Evolutionary conservation across 257 asterid genomes (phyloP).

Genomic region (Solanum virginianum): DNA sequence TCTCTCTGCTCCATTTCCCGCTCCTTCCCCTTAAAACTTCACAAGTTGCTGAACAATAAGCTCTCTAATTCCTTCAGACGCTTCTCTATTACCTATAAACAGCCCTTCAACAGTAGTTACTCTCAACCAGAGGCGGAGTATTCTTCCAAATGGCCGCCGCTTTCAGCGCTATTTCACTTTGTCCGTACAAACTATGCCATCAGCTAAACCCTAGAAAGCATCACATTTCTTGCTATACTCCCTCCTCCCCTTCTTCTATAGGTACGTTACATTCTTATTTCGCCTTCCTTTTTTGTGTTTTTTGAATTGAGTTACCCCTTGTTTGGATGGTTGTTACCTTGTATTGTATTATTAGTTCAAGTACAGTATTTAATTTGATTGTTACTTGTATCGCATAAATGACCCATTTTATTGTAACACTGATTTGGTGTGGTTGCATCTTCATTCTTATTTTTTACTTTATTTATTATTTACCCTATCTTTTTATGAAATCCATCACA

Average conservation of each 20-base stretch:
- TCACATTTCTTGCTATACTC: constrained; percentile 3
- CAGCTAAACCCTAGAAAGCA: neutral
- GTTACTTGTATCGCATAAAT: no score
- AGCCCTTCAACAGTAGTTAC: neutral
- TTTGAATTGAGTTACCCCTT: neutral
- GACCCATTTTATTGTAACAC: no score
- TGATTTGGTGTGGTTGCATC: no score
- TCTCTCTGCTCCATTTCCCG: neutral
- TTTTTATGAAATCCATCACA: no score
- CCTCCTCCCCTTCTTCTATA: neutral
- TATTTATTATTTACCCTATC: no score
- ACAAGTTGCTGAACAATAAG: neutral
- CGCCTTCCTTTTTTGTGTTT: neutral
- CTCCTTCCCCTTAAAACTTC: neutral
- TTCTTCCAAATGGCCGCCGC: neutral
- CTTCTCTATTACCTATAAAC: neutral
- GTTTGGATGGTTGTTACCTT: no score
- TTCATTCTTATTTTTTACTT: no score
- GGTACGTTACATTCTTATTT: neutral
- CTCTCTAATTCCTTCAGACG: neutral
- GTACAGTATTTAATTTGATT: no score
- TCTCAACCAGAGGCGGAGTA: neutral
- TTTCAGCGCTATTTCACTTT: constrained; percentile 3
- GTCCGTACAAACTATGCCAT: constrained; percentile 9
- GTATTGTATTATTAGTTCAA: no score